These are phyloP conservation scores for Backusella macrospora DNA, from an alignment of 192 early-diverging fungal species.

Conservation along the genomic window DNA sequence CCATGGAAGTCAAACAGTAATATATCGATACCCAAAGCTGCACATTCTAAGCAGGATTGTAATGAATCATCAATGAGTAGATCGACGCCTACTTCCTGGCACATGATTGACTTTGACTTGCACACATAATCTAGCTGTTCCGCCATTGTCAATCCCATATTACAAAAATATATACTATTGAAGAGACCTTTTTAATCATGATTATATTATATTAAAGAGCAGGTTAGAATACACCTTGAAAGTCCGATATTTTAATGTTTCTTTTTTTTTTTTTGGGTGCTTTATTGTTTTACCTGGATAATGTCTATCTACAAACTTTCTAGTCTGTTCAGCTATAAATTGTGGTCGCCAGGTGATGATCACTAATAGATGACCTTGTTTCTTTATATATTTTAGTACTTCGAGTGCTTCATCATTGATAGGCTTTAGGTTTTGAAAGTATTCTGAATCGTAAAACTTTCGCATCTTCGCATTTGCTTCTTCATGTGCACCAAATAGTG, in stretches of 20 bases:
- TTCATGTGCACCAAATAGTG: slow-evolving; percentile 46
- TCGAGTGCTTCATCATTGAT: slow-evolving; percentile 54
- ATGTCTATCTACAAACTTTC: slow-evolving; percentile 56
- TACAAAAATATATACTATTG: slow-evolving; percentile 64
- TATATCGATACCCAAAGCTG: slow-evolving; percentile 53
- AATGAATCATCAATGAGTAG: slow-evolving; percentile 60
- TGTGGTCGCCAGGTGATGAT: slow-evolving; percentile 63
- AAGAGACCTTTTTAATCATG: slow-evolving; percentile 45
- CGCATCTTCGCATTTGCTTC: slow-evolving; percentile 57
- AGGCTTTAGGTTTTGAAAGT: slow-evolving; percentile 56
- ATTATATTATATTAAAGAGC: not conserved
- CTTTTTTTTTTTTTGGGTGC: not conserved
- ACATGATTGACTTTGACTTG: slow-evolving; percentile 58
- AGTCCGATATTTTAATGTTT: not conserved
- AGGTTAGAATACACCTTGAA: slow-evolving; percentile 6
- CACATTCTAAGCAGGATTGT: slow-evolving; percentile 54
- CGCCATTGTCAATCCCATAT: slow-evolving; percentile 52
- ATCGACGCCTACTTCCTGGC: slow-evolving; percentile 55
- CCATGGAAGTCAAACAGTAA: slow-evolving; percentile 61
- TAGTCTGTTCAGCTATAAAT: slow-evolving; percentile 59
- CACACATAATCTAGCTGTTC: slow-evolving; percentile 54
- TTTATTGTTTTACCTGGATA: slow-evolving; percentile 49
- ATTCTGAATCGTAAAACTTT: slow-evolving; percentile 54
- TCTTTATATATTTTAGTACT: slow-evolving; percentile 56
- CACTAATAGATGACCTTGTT: slow-evolving; percentile 52